Conservation (phyloP, 1,284 basidiomycete species). For the Veloporphyrellus conicus region DNA sequence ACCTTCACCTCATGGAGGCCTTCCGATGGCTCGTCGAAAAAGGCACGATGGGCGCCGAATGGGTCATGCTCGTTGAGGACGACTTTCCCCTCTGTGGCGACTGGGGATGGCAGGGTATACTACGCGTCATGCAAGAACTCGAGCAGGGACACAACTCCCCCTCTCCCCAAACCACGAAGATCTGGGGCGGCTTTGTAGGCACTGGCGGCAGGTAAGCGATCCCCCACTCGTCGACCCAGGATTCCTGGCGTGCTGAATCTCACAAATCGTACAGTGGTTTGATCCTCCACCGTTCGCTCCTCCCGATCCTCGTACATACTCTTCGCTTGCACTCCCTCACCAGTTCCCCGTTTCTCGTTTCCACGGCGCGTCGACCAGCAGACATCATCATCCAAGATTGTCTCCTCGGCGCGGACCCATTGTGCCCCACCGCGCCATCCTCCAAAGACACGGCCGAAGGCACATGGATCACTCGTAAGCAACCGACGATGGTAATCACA, state of each 20-base stretch:
- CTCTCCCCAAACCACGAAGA: conserved; percentile 15
- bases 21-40: conserved; percentile 33
- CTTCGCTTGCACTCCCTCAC: conserved; percentile 34
- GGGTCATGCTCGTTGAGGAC: conserved; percentile 43
- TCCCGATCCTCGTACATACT: conserved; percentile 33
- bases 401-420: conserved; percentile 36
- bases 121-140: conserved; percentile 34
- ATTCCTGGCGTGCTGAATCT: not conserved
- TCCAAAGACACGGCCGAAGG: conserved; percentile 3
- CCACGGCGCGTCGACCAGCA: conserved; percentile 31
- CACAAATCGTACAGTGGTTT: conserved; percentile 33
- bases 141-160: conserved; percentile 19
- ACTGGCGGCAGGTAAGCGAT: conserved; percentile 40
- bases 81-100: conserved; percentile 41
- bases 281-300: conserved; percentile 37
- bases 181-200: conserved; percentile 38
- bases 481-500: conserved; percentile 33
- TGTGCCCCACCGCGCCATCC: conserved; percentile 28
- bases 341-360: conserved; percentile 28
- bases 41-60: conserved; percentile 29
- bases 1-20: conserved; percentile 40
- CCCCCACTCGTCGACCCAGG: not conserved
- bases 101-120: conserved; percentile 32
- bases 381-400: conserved; percentile 44
- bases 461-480: conserved; percentile 6